These are phyloP conservation scores for Suillus fuscotomentosus DNA, from an alignment of 768 basidiomycete species.

Conservation along the genomic window DNA sequence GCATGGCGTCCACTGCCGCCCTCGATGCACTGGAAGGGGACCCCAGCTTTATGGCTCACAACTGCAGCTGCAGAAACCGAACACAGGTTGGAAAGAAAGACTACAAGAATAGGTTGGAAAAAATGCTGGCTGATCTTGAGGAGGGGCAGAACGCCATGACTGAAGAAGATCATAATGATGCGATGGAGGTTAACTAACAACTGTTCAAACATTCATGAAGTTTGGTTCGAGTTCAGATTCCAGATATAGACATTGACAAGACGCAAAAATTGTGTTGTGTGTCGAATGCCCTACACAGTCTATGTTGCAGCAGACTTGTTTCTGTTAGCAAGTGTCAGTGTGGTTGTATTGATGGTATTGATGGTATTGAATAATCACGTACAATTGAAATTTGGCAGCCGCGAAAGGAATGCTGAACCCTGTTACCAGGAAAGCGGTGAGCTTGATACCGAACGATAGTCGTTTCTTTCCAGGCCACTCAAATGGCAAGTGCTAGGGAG, in stretches of 20 bases:
- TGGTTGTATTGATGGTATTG: background rate
- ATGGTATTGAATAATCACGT: slow-evolving; percentile 20
- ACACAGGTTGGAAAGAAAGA: slow-evolving; percentile 33
- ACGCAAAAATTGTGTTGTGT: background rate
- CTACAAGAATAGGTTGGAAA: slow-evolving; percentile 36
- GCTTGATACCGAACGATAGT: slow-evolving; percentile 37
- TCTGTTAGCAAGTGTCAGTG: background rate
- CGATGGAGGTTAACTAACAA: background rate
- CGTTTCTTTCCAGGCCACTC: slow-evolving; percentile 51
- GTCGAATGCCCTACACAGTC: background rate
- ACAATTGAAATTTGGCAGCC: slow-evolving; percentile 66
- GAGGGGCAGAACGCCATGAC: slow-evolving; percentile 7
- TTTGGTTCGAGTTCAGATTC: background rate
- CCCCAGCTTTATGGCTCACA: slow-evolving; percentile 55
- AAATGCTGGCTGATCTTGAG: slow-evolving; percentile 26
- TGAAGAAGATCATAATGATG: background rate
- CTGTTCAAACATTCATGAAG: background rate
- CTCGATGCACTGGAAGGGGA: slow-evolving; percentile 69
- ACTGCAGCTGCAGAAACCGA: slow-evolving; percentile 62
- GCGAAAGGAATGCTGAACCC: slow-evolving; percentile 71
- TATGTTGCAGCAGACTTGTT: background rate
- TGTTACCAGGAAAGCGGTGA: slow-evolving; percentile 37
- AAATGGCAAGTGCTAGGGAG: slow-evolving; percentile 54
- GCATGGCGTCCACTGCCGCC: slow-evolving; percentile 61
- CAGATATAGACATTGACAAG: background rate